Evolutionary conservation across 176 grass and related monocot genomes (phyloP).

Genomic region (Triticum timopheevii): DNA sequence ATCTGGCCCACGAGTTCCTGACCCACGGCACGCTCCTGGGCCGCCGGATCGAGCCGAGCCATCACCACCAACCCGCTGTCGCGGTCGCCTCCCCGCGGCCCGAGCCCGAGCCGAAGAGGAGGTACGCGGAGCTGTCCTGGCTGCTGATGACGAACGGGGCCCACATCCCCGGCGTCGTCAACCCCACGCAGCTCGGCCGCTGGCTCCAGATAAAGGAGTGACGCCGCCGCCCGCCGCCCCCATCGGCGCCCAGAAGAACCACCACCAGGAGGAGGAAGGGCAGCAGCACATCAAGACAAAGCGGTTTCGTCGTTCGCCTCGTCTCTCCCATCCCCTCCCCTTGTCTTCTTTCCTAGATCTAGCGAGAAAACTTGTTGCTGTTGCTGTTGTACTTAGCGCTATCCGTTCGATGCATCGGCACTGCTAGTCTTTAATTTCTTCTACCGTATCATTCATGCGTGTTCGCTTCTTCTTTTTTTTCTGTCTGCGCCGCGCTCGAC

Average conservation of each 20-base stretch:
- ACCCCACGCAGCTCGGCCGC: slow-evolving; percentile 74
- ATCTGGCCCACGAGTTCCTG: slow-evolving; percentile 87
- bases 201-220: slow-evolving; percentile 76
- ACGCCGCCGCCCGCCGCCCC: not conserved
- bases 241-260: not conserved
- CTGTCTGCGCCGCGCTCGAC: not conserved
- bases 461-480: not conserved
- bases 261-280: not conserved
- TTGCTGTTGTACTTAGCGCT: slow-evolving; percentile 5
- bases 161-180: slow-evolving; percentile 75
- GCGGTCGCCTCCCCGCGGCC: not conserved
- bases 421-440: not conserved
- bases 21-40: slow-evolving; percentile 64
- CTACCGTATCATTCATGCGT: not conserved
- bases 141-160: slow-evolving; percentile 52
- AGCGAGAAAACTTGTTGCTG: not conserved
- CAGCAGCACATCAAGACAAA: not conserved
- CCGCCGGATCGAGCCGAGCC: slow-evolving; percentile 34
- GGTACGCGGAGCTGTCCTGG: slow-evolving; percentile 55
- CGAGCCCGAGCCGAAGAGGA: slow-evolving; percentile 28
- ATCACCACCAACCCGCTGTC: not conserved
- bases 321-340: not conserved
- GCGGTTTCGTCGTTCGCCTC: not conserved
- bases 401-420: not conserved
- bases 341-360: slow-evolving; percentile 15